These are phyloP conservation scores for Ganoderma leucocontextum DNA, from an alignment of 1,284 basidiomycete species.

Conservation along the genomic window DNA sequence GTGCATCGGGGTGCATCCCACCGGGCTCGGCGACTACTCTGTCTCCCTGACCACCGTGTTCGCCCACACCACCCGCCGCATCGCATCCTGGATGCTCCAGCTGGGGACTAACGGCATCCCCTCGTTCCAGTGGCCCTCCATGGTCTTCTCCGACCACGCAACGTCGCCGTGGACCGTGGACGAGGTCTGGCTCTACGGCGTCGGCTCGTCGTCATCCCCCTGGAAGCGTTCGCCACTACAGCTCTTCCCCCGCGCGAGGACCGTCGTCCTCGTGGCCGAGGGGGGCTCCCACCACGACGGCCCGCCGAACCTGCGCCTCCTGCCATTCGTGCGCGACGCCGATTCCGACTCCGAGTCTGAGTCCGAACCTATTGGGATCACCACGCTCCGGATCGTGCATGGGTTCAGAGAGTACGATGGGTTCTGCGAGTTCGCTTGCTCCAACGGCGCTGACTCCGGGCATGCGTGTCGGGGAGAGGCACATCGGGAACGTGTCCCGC, in stretches of 20 bases:
- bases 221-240: not conserved
- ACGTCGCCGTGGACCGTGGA: not conserved
- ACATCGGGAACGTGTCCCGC: not conserved
- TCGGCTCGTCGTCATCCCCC: not conserved
- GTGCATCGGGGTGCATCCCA: constrained; percentile 13
- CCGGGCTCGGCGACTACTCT: not conserved
- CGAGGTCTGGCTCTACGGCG: constrained; percentile 11
- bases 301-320: not conserved
- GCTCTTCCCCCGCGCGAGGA: not conserved
- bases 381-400: constrained; percentile 2
- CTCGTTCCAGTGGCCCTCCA: not conserved
- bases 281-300: not conserved
- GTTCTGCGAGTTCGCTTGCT: not conserved
- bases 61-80: constrained; percentile 11
- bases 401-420: constrained; percentile 2
- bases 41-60: constrained; percentile 10
- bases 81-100: not conserved
- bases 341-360: not conserved
- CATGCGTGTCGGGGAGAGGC: not conserved
- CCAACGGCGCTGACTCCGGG: not conserved
- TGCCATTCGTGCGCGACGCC: not conserved
- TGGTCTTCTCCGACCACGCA: not conserved
- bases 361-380: not conserved
- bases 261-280: not conserved
- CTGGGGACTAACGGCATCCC: not conserved